Evolutionary conservation across 768 basidiomycete genomes (phyloP).

Genomic region (Auriscalpium orientale): DNA sequence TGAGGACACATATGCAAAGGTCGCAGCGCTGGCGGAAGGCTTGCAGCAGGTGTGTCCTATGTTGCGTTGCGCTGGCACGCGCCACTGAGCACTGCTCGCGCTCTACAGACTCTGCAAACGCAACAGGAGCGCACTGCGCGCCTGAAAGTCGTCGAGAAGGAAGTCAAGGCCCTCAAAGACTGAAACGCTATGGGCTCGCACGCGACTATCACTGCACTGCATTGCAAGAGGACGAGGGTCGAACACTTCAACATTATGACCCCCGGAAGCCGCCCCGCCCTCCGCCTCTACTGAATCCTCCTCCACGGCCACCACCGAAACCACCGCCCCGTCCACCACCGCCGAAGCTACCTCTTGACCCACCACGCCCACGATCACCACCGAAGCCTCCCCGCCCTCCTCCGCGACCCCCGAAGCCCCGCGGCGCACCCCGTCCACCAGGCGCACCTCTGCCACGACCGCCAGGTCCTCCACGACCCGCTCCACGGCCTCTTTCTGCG

Average conservation of each 20-base stretch:
- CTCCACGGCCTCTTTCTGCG: slow-evolving; percentile 39
- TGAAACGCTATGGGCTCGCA: neutral
- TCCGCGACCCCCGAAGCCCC: slow-evolving; percentile 17
- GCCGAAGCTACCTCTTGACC: slow-evolving; percentile 38
- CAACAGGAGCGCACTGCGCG: slow-evolving; percentile 47
- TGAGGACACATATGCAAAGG: slow-evolving; percentile 24
- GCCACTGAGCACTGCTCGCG: neutral
- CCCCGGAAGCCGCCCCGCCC: slow-evolving; percentile 42
- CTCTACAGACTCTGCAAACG: slow-evolving; percentile 34
- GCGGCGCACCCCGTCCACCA: slow-evolving; percentile 23
- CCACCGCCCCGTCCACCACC: slow-evolving; percentile 31
- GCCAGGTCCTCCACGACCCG: slow-evolving; percentile 23
- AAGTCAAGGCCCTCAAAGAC: slow-evolving; percentile 7
- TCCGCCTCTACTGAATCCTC: slow-evolving; percentile 30
- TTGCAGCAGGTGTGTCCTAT: slow-evolving; percentile 40
- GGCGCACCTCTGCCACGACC: slow-evolving; percentile 17
- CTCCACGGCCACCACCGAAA: slow-evolving; percentile 35
- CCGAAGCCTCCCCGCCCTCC: slow-evolving; percentile 38
- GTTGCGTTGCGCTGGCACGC: neutral
- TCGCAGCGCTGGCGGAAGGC: slow-evolving; percentile 37
- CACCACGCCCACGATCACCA: slow-evolving; percentile 35
- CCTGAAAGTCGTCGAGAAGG: slow-evolving; percentile 24
- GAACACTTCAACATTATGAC: slow-evolving; percentile 25
- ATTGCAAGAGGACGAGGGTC: no score
- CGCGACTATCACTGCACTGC: neutral